Percentiles rank a stretch among this genome's conserved stretches.
phyloP scores from a whole-genome alignment of 805 yeast species.

The Helenozyma baotianmanensis region DNA sequence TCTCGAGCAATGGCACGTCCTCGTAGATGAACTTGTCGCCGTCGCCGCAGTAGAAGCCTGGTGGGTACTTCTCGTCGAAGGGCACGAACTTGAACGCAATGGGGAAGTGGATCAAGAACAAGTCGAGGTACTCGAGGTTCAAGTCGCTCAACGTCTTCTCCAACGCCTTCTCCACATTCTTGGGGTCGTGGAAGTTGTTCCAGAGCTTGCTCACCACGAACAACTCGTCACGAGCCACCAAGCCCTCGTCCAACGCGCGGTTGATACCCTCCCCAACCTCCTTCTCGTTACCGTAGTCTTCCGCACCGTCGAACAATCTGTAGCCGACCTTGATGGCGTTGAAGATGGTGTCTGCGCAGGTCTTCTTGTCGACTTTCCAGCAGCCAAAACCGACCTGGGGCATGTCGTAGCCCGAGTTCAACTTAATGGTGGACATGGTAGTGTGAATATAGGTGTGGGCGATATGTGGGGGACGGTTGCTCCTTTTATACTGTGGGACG shows the following conservation, averaged over 20 bases:
- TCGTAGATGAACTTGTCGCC: conserved; percentile 48
- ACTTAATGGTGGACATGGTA: conserved; percentile 27
- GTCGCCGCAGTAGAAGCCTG: conserved; percentile 63
- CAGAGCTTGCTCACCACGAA: conserved; percentile 81
- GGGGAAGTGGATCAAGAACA: conserved; percentile 88
- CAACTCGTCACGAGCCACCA: conserved; percentile 71
- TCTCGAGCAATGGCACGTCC: conserved; percentile 64
- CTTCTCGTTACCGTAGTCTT: conserved; percentile 67
- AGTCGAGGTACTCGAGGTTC: conserved; percentile 72
- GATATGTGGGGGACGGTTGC: conserved; percentile 1
- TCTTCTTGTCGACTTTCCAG: conserved; percentile 70
- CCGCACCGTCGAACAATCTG: conserved; percentile 69
- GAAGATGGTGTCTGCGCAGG: conserved; percentile 70
- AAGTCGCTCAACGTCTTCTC: conserved; percentile 64
- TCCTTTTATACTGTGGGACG: too few relatives aligned
- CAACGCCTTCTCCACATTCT: conserved; percentile 62
- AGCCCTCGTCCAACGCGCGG: conserved; percentile 63
- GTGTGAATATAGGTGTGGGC: background rate
- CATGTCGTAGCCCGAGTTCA: conserved; percentile 61
- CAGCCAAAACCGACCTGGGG: conserved; percentile 79
- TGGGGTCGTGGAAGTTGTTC: conserved; percentile 80
- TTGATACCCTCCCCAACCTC: conserved; percentile 65
- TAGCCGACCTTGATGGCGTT: conserved; percentile 83
- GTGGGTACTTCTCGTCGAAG: conserved; percentile 74
- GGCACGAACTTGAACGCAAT: conserved; percentile 81